phyloP scores from a whole-genome alignment of 768 basidiomycete genomes.

The Tylopilus sp. region DNA sequence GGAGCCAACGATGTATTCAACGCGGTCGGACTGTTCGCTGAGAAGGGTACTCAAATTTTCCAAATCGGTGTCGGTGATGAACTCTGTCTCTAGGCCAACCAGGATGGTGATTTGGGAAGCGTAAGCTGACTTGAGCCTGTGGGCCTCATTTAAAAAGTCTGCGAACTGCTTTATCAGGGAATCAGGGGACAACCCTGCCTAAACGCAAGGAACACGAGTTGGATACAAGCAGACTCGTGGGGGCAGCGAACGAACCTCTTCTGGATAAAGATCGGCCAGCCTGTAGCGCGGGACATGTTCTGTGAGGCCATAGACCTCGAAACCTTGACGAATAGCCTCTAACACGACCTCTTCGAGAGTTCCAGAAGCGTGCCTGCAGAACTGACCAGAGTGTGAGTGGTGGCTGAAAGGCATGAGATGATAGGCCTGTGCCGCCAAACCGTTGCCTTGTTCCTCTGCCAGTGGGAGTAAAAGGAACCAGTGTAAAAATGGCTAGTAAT shows the following conservation, averaged over 20 bases:
- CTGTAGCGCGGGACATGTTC: constrained; percentile 95
- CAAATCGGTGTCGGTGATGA: constrained; percentile 69
- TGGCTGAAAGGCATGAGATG: constrained; percentile 67
- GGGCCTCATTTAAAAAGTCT: constrained; percentile 74
- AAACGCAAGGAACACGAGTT: constrained; percentile 16
- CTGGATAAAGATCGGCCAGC: constrained; percentile 81
- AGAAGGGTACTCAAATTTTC: constrained; percentile 54
- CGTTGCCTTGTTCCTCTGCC: not conserved
- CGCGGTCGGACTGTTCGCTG: constrained; percentile 39
- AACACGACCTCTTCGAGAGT: constrained; percentile 75
- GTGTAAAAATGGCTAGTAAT: constrained; percentile 4
- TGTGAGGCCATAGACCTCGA: constrained; percentile 79
- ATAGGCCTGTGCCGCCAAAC: not conserved
- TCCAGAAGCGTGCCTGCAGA: constrained; percentile 87
- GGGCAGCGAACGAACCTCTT: constrained; percentile 63
- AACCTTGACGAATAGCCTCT: constrained; percentile 76
- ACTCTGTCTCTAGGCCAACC: constrained; percentile 92
- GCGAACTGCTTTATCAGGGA: constrained; percentile 64
- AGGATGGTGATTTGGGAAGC: constrained; percentile 67
- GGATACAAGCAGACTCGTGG: not conserved
- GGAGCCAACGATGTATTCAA: constrained; percentile 91
- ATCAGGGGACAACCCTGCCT: constrained; percentile 55
- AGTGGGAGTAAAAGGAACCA: not conserved
- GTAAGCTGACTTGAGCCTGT: constrained; percentile 65
- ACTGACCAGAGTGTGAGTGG: constrained; percentile 92